Base-by-base conservation (phyloP, 1,284 basidiomycete genomes). In the Sphagnurus paluster region DNA sequence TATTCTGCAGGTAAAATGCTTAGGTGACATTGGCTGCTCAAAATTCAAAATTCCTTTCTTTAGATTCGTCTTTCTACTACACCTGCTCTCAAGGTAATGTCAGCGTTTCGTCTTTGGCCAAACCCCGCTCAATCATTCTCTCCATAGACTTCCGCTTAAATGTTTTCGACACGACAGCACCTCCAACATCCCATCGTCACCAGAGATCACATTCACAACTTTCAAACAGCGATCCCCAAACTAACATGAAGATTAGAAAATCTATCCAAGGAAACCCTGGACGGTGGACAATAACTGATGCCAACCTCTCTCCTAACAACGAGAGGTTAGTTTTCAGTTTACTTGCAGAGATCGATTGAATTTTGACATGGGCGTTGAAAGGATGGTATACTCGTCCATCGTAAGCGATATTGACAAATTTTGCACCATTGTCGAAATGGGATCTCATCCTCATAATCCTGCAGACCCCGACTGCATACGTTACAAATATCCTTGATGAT, bases 231-330 rank as follows among this genome's bases (percentile, higher is more conserved):
- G 71, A 75, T 35, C 74, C 89, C 35, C 61, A 77, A 49, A 84
- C 87, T 0, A 84, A 77, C 14, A 79, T 96, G 77, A 84, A 84
- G 53, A 70, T 86, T 26, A 78, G 85, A 56, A 93, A 94, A 64
- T 82, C 80, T 0, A 88, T 96, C 40, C 76, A 83, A 59, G 94
- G 91, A 1, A 70, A 78, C 42, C 73, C 80, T 25, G 88, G 88
- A 6, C 72, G 80, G 25, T 97, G 94, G 94, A 96, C 94, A 0
- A 88, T 97, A 45, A 96, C 94, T 2, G 96, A 99, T 67, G 93
- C 93, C 10, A 93, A 98, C 65, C 72, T 97, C 8, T 93, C 90
- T 50, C 89, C 89, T 3, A 87, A 95, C 62, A 98, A 97, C 51
- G 83, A 94, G 66, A 86, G 89, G 92, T 84, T 57, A 50, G 62